These are phyloP conservation scores for Metarhizium brunneum DNA, from an alignment of 2,329 filamentous ascomycete genomes.

Conservation along the genomic window DNA sequence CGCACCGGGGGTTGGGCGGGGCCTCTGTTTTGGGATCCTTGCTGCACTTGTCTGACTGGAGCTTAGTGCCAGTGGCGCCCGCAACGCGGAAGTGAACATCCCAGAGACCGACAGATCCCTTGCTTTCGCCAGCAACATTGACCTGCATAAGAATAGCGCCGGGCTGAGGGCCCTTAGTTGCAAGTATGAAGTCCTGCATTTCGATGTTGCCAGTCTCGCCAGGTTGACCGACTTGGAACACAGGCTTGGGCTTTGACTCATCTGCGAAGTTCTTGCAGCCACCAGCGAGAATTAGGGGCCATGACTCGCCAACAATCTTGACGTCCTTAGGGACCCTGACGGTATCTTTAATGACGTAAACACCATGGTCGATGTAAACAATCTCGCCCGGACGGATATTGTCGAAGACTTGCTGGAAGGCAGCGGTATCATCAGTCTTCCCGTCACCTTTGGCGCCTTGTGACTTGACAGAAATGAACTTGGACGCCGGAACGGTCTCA, in stretches of 20 bases:
- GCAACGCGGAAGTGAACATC: conserved; percentile 94
- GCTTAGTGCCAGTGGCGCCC: conserved; percentile 71
- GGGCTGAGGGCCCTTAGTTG: conserved; percentile 72
- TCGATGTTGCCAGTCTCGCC: conserved; percentile 75
- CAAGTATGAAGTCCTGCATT: conserved; percentile 79
- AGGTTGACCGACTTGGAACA: conserved; percentile 72
- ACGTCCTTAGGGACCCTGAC: conserved; percentile 68
- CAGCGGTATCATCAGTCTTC: conserved; percentile 73
- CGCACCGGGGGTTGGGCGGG: conserved; percentile 55
- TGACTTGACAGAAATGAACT: conserved; percentile 76
- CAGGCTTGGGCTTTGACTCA: conserved; percentile 65
- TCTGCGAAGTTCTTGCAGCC: conserved; percentile 64
- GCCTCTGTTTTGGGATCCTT: conserved; percentile 62
- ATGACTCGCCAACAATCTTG: conserved; percentile 85
- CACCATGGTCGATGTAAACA: conserved; percentile 67
- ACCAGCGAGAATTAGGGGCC: conserved; percentile 79
- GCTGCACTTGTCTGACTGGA: conserved; percentile 70
- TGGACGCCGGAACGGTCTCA: conserved; percentile 51
- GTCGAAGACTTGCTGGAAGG: conserved; percentile 72
- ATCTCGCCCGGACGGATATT: conserved; percentile 53
- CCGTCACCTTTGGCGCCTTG: conserved; percentile 84
- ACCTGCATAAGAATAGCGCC: conserved; percentile 88
- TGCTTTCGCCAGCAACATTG: conserved; percentile 63
- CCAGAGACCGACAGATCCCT: conserved; percentile 75
- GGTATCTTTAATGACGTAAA: conserved; percentile 62